A percentile compares a stretch with the other conserved stretches of the same genome.
These are phyloP conservation scores for Chlorencoelia australis DNA, from an alignment of 2,329 filamentous ascomycete species.

Conservation along the genomic window DNA sequence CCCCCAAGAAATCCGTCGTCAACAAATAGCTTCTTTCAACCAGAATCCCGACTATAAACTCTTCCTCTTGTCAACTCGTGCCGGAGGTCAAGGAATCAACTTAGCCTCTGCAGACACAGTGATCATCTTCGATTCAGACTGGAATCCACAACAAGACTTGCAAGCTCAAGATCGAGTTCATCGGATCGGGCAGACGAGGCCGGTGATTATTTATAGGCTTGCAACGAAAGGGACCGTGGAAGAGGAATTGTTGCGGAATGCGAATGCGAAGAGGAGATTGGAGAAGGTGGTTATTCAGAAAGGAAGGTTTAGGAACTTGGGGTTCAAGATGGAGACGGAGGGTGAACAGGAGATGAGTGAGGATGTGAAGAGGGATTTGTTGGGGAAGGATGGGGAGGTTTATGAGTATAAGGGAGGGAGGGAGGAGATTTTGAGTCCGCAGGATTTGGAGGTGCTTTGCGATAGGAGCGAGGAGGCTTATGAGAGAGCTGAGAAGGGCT, in stretches of 20 bases:
- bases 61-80: constrained; percentile 82
- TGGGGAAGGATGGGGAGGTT: constrained; percentile 63
- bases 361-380: constrained; percentile 49
- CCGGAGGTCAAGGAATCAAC: constrained; percentile 93
- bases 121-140: constrained; percentile 80
- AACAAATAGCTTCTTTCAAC: constrained; percentile 68
- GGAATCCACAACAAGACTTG: constrained; percentile 94
- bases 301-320: constrained; percentile 67
- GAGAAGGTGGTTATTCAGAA: constrained; percentile 96
- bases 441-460: constrained; percentile 68
- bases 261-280: constrained; percentile 81
- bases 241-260: constrained; percentile 73
- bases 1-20: constrained; percentile 58
- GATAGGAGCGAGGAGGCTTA: constrained; percentile 58
- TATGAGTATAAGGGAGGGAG: constrained; percentile 49
- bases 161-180: constrained; percentile 95
- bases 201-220: constrained; percentile 87
- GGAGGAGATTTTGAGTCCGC: constrained; percentile 59
- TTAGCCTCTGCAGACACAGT: constrained; percentile 86
- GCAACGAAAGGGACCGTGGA: constrained; percentile 92
- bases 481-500: constrained; percentile 64
- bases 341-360: constrained; percentile 44
- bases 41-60: constrained; percentile 54
- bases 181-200: constrained; percentile 83
- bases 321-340: constrained; percentile 46